Conservation (phyloP, 1,139 yeast species). For the Casaregolazyma lundiana region DNA sequence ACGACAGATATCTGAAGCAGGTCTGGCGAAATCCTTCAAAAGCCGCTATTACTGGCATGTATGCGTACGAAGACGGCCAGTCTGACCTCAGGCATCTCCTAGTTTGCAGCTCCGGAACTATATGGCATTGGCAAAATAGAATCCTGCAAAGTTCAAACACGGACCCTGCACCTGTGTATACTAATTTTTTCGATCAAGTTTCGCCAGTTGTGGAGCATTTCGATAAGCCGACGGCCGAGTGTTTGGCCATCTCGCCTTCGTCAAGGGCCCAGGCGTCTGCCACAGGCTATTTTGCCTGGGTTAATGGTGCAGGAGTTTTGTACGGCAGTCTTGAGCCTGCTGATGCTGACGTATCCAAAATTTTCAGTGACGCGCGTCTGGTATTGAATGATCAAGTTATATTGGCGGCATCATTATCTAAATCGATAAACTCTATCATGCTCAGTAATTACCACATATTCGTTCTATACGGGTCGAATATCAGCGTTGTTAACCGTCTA, state of each 20-base stretch:
- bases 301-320: conserved; percentile 43
- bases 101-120: conserved; percentile 37
- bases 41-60: conserved; percentile 36
- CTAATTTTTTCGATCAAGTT: conserved; percentile 29
- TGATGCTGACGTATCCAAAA: conserved; percentile 16
- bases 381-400: conserved; percentile 40
- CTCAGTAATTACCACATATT: conserved; percentile 53
- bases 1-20: conserved; percentile 40
- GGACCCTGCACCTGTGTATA: conserved; percentile 29
- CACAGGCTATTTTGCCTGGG: conserved; percentile 39
- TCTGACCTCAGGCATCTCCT: conserved; percentile 28
- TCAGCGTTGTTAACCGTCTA: conserved; percentile 47
- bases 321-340: conserved; percentile 35
- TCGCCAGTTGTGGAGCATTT: conserved; percentile 26
- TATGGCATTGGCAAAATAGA: conserved; percentile 39
- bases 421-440: conserved; percentile 36
- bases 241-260: conserved; percentile 21
- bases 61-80: conserved; percentile 23
- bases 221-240: conserved; percentile 20
- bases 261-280: conserved; percentile 13
- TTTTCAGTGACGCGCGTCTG: conserved; percentile 36
- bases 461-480: conserved; percentile 40
- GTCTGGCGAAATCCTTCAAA: conserved; percentile 35
- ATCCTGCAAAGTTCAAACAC: conserved; percentile 20
- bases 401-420: conserved; percentile 24